Percentiles rank a stretch among this genome's conserved stretches.
Conservation (phyloP, 352 stramenopile genomes). For the Pythium rhizo-oryzae region DNA sequence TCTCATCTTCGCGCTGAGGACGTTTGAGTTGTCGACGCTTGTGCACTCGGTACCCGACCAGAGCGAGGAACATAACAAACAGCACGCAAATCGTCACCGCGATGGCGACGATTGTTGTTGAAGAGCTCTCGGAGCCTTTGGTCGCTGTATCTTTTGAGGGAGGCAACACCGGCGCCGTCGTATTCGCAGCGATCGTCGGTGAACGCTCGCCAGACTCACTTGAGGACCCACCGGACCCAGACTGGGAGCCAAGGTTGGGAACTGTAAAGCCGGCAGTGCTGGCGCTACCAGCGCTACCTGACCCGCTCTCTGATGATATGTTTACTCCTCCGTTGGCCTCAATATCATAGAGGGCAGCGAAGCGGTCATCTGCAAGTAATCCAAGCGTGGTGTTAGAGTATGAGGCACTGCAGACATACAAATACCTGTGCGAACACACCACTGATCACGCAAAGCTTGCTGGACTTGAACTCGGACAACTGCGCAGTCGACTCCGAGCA, state of each 20-base stretch:
- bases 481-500: neutral
- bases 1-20: neutral
- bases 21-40: neutral
- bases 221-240: neutral
- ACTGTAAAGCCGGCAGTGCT: neutral
- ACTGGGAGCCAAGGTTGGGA: neutral
- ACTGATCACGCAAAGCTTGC: slow-evolving; percentile 2
- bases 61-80: neutral
- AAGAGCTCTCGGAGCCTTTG: neutral
- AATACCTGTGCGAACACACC: too few relatives aligned
- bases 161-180: neutral
- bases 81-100: neutral
- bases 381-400: too few relatives aligned
- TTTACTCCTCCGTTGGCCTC: neutral
- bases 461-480: neutral
- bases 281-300: neutral
- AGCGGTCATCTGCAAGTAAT: neutral
- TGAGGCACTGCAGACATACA: too few relatives aligned
- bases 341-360: neutral
- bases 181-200: neutral
- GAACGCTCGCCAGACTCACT: neutral
- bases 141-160: neutral
- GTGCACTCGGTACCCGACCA: neutral
- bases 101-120: neutral
- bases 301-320: neutral